Base-by-base conservation (phyloP, 169 alveolate genomes). In the Eimeria falciformis region DNA sequence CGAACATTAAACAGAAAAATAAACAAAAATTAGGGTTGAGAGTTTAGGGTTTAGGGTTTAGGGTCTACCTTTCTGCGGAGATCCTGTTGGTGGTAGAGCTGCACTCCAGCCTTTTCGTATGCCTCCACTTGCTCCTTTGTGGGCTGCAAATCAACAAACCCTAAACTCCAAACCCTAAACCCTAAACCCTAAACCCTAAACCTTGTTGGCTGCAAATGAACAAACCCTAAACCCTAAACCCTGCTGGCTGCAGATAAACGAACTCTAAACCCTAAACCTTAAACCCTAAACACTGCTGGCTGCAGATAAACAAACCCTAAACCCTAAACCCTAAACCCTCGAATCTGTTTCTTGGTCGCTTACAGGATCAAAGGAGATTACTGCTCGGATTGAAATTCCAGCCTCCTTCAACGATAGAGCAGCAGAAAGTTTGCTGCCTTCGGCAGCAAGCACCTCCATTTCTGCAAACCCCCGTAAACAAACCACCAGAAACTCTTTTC, bases 291-390 rank as follows among this genome's bases (percentile, higher is more conserved):
- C 58, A 11, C 14, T 50, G 7, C 14, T 50, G n/a, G 14, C 58
- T 14, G 14, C 7, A 50, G 58, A 50, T 14, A 14, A 7, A 11
- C 58, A 50, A 14, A 40, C 66, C 66, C 37, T 40, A 46, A 75
- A 75, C 66, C 37, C 50, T 1, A 33, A 27, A 33, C 81, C 47
- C n/a, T 23, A 27, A 33, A 69, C n/a, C n/a, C 55, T 37, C 18
- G 62, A n/a, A n/a, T n/a, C n/a, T n/a, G n/a, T n/a, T n/a, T n/a
- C n/a, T n/a, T n/a, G n/a, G n/a, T n/a, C n/a, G n/a, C 87, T 7
- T 43, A 87, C 93, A 45, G 82, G 77, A 40, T 87, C 93, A 69
- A 87, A 87, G 43, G 84, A 71, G 45, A 87, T 73, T 29, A 87
- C 87, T 9, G 87, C 78, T 46, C 43, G 23, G 14, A 87, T 12